These are phyloP conservation scores for Croton setiger DNA, from an alignment of 441 rosid species.

Conservation along the genomic window DNA sequence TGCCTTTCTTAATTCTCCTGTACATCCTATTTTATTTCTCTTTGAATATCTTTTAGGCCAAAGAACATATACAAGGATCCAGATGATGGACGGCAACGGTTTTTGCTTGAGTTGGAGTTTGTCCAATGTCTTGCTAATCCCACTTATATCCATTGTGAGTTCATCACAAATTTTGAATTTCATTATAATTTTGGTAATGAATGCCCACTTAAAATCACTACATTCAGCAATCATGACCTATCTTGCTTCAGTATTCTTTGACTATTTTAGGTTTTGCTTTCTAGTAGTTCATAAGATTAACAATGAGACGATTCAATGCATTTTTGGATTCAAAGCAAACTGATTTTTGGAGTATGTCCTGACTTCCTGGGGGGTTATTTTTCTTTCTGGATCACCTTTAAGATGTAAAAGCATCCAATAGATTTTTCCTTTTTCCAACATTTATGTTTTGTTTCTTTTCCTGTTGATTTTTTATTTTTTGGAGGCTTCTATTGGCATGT, in stretches of 20 bases:
- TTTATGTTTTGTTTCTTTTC: not conserved
- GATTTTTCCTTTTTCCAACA: not conserved
- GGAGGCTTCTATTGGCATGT: not conserved
- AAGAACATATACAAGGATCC: conserved; percentile 76
- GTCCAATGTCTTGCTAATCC: conserved; percentile 97
- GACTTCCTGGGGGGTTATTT: not conserved
- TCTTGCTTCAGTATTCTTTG: not conserved
- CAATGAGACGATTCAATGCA: not conserved
- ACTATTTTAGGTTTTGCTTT: not conserved
- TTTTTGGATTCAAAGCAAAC: not conserved
- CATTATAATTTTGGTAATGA: not conserved
- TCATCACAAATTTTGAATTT: not conserved
- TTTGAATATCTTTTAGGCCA: conserved; percentile 41
- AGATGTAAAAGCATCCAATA: not conserved
- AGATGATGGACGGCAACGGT: conserved; percentile 85
- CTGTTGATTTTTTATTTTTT: not conserved
- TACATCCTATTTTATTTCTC: not conserved
- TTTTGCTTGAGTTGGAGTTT: conserved; percentile 89
- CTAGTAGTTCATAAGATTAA: not conserved
- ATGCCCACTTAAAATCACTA: not conserved
- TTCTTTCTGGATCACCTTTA: not conserved
- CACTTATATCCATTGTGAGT: conserved; percentile 89
- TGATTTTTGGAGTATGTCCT: not conserved
- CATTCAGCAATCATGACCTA: not conserved
- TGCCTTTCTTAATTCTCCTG: not conserved